phyloP scores from a whole-genome alignment of 2,329 filamentous ascomycete species.

The Fusarium sp. region DNA sequence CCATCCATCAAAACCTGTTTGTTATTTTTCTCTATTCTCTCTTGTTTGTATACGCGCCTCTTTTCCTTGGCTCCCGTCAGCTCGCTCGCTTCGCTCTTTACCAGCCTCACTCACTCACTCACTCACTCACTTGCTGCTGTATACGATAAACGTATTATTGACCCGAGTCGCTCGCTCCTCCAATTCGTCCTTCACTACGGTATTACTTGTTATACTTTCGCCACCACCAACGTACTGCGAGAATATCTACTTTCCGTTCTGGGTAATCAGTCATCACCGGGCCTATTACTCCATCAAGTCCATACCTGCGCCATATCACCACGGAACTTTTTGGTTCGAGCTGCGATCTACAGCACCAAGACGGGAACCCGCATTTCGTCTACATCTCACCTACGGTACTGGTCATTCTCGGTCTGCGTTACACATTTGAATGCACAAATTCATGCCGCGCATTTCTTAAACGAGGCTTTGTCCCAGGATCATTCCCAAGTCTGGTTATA shows the following conservation, averaged over 20 bases:
- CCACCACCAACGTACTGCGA: slow-evolving; percentile 10
- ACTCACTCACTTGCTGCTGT: not conserved
- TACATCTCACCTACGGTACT: slow-evolving; percentile 13
- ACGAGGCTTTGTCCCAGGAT: slow-evolving; percentile 20
- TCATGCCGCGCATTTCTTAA: slow-evolving; percentile 27
- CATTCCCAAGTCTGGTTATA: slow-evolving; percentile 10
- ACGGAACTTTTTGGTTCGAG: slow-evolving; percentile 29
- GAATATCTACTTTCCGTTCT: slow-evolving; percentile 29
- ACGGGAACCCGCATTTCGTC: slow-evolving; percentile 39
- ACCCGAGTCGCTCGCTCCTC: slow-evolving; percentile 24
- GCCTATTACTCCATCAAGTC: slow-evolving; percentile 19
- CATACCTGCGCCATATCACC: slow-evolving; percentile 24
- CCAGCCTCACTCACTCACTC: not conserved
- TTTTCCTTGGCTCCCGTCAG: slow-evolving; percentile 14
- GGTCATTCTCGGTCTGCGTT: slow-evolving; percentile 15
- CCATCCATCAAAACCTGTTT: slow-evolving; percentile 18
- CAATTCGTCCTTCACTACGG: not conserved
- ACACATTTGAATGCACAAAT: slow-evolving; percentile 26
- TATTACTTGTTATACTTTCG: slow-evolving; percentile 12
- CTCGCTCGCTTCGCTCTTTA: slow-evolving; percentile 21
- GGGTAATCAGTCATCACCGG: slow-evolving; percentile 29
- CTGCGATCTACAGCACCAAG: slow-evolving; percentile 27
- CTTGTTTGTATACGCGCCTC: slow-evolving; percentile 23
- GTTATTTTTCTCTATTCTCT: slow-evolving; percentile 10
- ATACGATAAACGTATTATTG: slow-evolving; percentile 21